These are phyloP conservation scores for Metarhizium anisopliae DNA, from an alignment of 2,329 filamentous ascomycete species.

Conservation along the genomic window DNA sequence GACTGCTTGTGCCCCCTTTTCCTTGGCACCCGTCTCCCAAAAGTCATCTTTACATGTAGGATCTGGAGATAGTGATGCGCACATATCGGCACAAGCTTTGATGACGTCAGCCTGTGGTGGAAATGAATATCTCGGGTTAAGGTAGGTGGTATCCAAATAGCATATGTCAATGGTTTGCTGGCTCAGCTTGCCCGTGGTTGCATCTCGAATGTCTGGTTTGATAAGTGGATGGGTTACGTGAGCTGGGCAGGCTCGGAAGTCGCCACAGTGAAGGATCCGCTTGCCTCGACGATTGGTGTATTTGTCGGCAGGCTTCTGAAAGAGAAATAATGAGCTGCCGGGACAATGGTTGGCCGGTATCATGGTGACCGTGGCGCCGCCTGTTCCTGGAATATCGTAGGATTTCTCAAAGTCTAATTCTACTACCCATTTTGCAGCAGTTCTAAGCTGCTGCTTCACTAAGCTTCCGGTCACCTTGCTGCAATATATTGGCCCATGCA, in stretches of 20 bases:
- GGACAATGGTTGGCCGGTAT: slow-evolving; percentile 95
- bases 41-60: slow-evolving; percentile 38
- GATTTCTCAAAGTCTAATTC: slow-evolving; percentile 77
- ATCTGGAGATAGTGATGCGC: slow-evolving; percentile 64
- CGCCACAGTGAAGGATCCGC: slow-evolving; percentile 86
- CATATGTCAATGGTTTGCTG: slow-evolving; percentile 91
- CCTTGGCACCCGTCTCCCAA: slow-evolving; percentile 35
- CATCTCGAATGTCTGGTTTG: slow-evolving; percentile 63
- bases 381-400: slow-evolving; percentile 68
- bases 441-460: slow-evolving; percentile 75
- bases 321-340: slow-evolving; percentile 86
- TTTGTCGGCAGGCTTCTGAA: slow-evolving; percentile 66
- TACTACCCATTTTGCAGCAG: slow-evolving; percentile 77
- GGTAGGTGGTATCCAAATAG: slow-evolving; percentile 94
- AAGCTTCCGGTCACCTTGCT: slow-evolving; percentile 87
- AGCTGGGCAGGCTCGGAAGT: slow-evolving; percentile 82
- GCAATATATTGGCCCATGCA: slow-evolving; percentile 92
- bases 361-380: slow-evolving; percentile 78
- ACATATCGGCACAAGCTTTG: slow-evolving; percentile 77
- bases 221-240: slow-evolving; percentile 79
- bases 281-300: slow-evolving; percentile 54
- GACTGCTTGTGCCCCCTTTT: slow-evolving; percentile 33
- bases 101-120: slow-evolving; percentile 85
- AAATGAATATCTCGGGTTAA: slow-evolving; percentile 93
- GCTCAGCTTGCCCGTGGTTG: slow-evolving; percentile 57